These are phyloP conservation scores for Coprinopsis strossmayeri DNA, from an alignment of 768 basidiomycete species.

Conservation along the genomic window DNA sequence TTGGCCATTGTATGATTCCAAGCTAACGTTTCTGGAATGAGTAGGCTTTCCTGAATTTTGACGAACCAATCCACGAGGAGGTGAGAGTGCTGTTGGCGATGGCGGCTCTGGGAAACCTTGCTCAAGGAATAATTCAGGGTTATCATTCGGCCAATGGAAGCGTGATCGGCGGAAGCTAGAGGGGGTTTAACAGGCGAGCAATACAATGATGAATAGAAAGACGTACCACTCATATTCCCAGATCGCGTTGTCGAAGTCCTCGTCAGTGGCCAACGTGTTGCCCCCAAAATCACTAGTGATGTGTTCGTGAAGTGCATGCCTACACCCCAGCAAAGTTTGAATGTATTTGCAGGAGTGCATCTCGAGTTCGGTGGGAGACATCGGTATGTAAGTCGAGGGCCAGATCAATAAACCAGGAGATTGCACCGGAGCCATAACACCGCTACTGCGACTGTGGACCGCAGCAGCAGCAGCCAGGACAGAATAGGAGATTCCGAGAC, in stretches of 20 bases:
- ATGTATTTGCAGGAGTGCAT: conserved; percentile 71
- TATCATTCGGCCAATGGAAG: conserved; percentile 58
- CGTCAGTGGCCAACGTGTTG: conserved; percentile 24
- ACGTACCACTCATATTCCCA: conserved; percentile 57
- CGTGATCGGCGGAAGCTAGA: conserved; percentile 60
- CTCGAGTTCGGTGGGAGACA: conserved; percentile 56
- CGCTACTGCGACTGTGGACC: conserved; percentile 3
- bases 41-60: conserved; percentile 2
- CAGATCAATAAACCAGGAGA: conserved; percentile 58
- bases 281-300: conserved; percentile 35
- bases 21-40: conserved; percentile 9
- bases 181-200: conserved; percentile 11
- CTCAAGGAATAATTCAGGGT: conserved; percentile 13
- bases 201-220: background rate
- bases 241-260: conserved; percentile 33
- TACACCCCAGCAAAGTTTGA: conserved; percentile 57
- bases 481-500: conserved; percentile 33
- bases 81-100: background rate
- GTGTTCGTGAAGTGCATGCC: conserved; percentile 48
- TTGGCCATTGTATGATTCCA: conserved; percentile 19
- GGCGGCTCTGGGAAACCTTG: conserved; percentile 7
- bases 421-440: conserved; percentile 29
- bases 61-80: conserved; percentile 1
- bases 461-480: conserved; percentile 25
- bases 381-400: conserved; percentile 53